Conservation (phyloP, 495 filamentous ascomycete species). For the Penicillium samsonianum region DNA sequence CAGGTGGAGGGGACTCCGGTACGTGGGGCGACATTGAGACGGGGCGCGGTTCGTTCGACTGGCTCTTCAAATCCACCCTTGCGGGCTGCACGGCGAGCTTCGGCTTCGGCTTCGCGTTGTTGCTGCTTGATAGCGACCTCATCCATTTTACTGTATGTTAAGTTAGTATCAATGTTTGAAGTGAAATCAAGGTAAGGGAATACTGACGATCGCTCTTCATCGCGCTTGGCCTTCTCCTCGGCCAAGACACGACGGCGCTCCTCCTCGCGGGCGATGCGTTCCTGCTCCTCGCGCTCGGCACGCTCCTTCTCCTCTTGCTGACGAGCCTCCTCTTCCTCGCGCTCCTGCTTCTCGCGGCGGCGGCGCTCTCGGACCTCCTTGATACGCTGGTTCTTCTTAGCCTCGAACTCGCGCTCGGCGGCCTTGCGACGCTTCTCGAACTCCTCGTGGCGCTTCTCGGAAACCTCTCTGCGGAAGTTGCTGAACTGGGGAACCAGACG, state of each 20-base stretch:
- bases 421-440: conserved; percentile 90
- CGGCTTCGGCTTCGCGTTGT: conserved; percentile 69
- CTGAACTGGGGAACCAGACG: conserved; percentile 81
- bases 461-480: conserved; percentile 73
- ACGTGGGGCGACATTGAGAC: conserved; percentile 60
- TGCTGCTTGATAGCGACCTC: conserved; percentile 64
- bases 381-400: conserved; percentile 80
- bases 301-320: conserved; percentile 84
- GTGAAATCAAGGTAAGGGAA: conserved; percentile 21
- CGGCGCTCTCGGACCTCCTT: conserved; percentile 79
- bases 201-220: conserved; percentile 76
- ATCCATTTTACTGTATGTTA: conserved; percentile 57
- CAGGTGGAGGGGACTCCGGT: conserved; percentile 64
- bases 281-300: conserved; percentile 74
- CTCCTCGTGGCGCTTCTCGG: conserved; percentile 85
- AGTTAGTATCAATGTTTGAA: conserved; percentile 5
- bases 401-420: conserved; percentile 86
- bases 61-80: conserved; percentile 51
- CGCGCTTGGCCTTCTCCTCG: conserved; percentile 76
- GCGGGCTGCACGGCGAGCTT: conserved; percentile 55
- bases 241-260: conserved; percentile 61
- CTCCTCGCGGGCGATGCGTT: conserved; percentile 72
- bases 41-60: conserved; percentile 62
- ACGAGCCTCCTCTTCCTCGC: conserved; percentile 74
- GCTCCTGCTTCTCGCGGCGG: conserved; percentile 72